Conservation (phyloP, 257 asterid species). For the Solanum chaucha region DNA sequence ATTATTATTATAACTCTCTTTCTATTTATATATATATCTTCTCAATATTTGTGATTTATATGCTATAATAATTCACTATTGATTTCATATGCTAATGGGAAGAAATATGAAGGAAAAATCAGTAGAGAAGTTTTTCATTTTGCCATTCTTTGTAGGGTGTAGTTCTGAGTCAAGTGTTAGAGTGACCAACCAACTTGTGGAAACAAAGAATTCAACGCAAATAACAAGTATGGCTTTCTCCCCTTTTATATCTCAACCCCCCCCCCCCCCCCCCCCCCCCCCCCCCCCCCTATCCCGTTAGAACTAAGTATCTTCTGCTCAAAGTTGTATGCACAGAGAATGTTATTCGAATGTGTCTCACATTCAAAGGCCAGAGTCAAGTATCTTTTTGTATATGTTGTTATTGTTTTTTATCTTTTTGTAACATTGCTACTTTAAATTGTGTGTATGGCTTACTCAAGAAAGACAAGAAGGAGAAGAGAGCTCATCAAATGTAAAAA, state of each 20-base stretch:
- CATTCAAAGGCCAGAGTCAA: background rate
- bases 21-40: background rate
- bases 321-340: background rate
- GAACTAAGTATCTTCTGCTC: background rate
- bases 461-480: constrained; percentile 4
- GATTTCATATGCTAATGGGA: background rate
- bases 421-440: background rate
- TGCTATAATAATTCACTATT: background rate
- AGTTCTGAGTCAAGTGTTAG: background rate
- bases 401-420: background rate
- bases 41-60: background rate
- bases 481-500: background rate
- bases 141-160: background rate
- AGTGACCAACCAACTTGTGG: background rate
- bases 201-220: background rate
- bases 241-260: background rate
- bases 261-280: too few species aligned
- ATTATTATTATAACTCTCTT: background rate
- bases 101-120: background rate
- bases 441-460: background rate
- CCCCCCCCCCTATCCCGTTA: background rate
- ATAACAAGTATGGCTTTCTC: background rate
- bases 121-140: background rate
- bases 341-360: background rate
- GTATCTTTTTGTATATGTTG: background rate